Evolutionary conservation across 2,329 filamentous ascomycete species (phyloP), one percentile per base, ranked within the genome.

Genomic region (Fusarium napiforme): DNA sequence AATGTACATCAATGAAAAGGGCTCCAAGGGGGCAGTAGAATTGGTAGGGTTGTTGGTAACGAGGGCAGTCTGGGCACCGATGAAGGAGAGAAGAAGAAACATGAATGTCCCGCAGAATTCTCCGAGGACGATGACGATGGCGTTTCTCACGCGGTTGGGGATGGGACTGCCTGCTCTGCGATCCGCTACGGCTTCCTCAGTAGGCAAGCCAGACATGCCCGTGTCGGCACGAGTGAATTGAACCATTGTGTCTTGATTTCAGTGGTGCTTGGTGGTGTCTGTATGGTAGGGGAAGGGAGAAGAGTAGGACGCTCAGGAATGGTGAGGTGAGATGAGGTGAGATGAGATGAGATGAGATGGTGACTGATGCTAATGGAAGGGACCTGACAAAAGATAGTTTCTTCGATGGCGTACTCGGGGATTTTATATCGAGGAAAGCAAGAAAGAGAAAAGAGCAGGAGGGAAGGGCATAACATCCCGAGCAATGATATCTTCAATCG

Each of bases 31-130:
- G 1, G 78, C 77, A 0, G 62, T 57, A 4, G 79, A 73, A 23
- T 81, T 63, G 2, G 49, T 40, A 10, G 78, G 76, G 46, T 77
- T 61, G 62, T 81, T 81, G 67, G 79, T 79, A 62, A 78, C 60
- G 60, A 83, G 70, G 43, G 82, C 82, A 19, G 83, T 80, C 64
- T 84, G 81, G 1, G 83, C 77, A 34, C 84, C 83, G 23, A 82
- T 79, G 64, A 83, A 85, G 40, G 83, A 74, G 60, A 84, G 79
- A 53, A 87, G 83, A 1, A 88, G 81, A 77, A 88, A 88, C 78
- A 88, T 82, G 69, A 88, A 87, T 4, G 87, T 88, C 61, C 87
- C 87, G 71, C 85, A 83, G 53, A 88, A 87, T 79, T 88, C 87
- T 64, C 84, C 85, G 28, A 86, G 69, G 39, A 84, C 77, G n/a